Conservation (phyloP, 257 asterid species). For the Solanum verrucosum region DNA sequence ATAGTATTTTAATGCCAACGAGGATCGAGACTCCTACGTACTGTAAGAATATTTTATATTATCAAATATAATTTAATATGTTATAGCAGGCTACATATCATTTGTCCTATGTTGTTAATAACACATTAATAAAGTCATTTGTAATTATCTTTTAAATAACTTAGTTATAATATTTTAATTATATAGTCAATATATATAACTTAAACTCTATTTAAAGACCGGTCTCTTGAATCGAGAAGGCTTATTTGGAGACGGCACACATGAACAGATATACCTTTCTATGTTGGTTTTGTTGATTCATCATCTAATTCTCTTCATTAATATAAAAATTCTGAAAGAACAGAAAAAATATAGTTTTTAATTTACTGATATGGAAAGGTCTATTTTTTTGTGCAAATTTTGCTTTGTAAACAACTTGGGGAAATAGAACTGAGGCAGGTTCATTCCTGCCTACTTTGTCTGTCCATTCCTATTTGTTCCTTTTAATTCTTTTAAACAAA, state of each 20-base stretch:
- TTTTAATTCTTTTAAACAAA: neutral
- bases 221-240: neutral
- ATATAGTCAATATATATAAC: neutral
- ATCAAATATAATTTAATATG: neutral
- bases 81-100: neutral
- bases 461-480: neutral
- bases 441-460: neutral
- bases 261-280: conserved; percentile 4
- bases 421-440: conserved; percentile 8
- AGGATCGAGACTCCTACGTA: neutral
- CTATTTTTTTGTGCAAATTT: neutral
- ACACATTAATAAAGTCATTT: neutral
- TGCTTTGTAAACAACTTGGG: neutral
- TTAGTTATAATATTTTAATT: neutral
- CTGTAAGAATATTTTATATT: neutral
- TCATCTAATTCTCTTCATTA: neutral
- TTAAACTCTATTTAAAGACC: neutral
- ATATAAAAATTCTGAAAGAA: neutral
- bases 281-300: neutral
- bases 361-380: neutral
- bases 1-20: neutral
- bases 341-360: too few species aligned
- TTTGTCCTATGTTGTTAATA: neutral
- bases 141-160: neutral
- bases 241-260: neutral